Evolutionary conservation across 2,329 filamentous ascomycete genomes (phyloP).

Genomic region (Fusarium citri): DNA sequence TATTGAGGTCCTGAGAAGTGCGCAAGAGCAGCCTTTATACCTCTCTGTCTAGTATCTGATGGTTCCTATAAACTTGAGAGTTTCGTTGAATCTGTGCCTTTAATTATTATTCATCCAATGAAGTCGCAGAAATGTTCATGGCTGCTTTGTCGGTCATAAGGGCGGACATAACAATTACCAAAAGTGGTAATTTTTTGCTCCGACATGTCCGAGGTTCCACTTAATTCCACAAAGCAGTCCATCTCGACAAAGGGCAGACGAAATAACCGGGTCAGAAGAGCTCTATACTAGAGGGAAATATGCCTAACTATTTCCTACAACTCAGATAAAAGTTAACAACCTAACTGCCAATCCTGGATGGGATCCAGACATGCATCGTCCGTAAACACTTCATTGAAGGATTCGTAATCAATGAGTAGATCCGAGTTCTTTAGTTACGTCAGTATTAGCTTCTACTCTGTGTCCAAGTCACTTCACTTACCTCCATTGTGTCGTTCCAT

Average conservation of each 20-base stretch:
- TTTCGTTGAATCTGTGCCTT: not conserved
- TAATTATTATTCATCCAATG: not conserved
- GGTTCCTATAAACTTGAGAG: accelerated
- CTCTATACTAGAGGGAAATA: not conserved
- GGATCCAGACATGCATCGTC: not conserved
- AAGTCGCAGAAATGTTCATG: too few relatives aligned
- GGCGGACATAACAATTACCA: conserved; percentile 18
- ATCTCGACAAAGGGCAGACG: accelerated
- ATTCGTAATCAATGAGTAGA: not conserved
- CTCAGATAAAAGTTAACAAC: too few relatives aligned
- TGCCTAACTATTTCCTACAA: not conserved
- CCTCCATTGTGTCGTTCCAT: too few relatives aligned
- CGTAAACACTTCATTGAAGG: not conserved
- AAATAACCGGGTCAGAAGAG: not conserved
- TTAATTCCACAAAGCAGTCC: not conserved
- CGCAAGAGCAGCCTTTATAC: not conserved
- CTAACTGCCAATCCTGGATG: not conserved
- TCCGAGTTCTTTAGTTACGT: not conserved
- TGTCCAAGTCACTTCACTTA: too few relatives aligned
- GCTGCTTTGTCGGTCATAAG: not conserved
- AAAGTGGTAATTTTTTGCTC: conserved; percentile 20
- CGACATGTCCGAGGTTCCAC: conserved; percentile 13
- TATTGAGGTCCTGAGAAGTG: not conserved
- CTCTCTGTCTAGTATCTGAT: accelerated
- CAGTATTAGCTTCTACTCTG: not conserved